Evolutionary conservation across 1,284 basidiomycete genomes (phyloP), one percentile per base, ranked within the genome.

Genomic region (Trametes sp.): DNA sequence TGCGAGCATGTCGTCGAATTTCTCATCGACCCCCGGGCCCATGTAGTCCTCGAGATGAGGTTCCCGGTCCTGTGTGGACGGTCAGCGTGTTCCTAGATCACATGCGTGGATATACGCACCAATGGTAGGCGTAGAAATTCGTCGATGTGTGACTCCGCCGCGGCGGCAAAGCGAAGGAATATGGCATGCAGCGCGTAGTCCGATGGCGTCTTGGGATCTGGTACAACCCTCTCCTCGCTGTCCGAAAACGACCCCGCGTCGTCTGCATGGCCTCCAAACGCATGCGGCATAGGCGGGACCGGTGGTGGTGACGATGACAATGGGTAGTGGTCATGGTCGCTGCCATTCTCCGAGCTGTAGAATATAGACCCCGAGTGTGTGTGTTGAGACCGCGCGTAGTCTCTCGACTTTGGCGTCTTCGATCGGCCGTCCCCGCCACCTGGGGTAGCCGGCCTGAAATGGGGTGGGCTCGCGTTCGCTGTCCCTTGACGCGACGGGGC

Each of bases 141-240:
- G 24, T 90, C 86, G 28, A 96, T 90, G 71, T 94, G 94, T 38
- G 79, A 78, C 75, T 96, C 93, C 0, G 93, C 92, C 2, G 85
- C 80, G 0, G 89, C 85, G 4, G 91, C 90, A 71, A 96, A 96
- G 7, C 91, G 87, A 55, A 93, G 89, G 75, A 96, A 95, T 8
- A 96, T 84, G 0, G 93, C 92, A 71, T 94, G 90, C 35, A 96
- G 77, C 1, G 94, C 94, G 70, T 92, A 95, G 69, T 96, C 94
- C 0, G 89, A 89, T 0, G 94, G 94, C 13, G 90, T 94, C 70
- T 87, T 88, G 2, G 89, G 88, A 59, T 90, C 88, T 69, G 86
- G 82, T 13, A 83, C 78, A 45, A 89, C 82, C 65, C 86, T 87
- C 66, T 91, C 88, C 24, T 89, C 88, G 33, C 79, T 71, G 54